phyloP scores from a whole-genome alignment of 768 basidiomycete genomes.

The Hortiboletus flavorubellus region DNA sequence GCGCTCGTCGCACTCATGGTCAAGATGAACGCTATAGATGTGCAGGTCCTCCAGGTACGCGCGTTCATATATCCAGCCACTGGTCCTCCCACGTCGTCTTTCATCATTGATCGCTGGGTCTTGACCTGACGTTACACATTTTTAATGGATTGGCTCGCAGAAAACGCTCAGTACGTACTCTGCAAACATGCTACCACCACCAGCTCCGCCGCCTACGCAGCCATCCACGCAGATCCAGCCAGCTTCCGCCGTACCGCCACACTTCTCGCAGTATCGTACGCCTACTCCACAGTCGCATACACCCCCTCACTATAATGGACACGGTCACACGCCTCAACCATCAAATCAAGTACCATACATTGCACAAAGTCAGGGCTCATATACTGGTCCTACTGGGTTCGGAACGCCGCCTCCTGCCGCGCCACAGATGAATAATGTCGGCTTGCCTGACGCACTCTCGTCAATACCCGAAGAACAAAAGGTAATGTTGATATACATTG shows the following conservation, averaged over 20 bases:
- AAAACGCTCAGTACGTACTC: conserved; percentile 61
- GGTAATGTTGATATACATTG: conserved; percentile 35
- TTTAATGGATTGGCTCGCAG: conserved; percentile 28
- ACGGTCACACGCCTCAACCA: conserved; percentile 27
- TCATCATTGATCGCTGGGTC: background rate
- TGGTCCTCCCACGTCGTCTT: background rate
- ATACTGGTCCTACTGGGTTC: conserved; percentile 16
- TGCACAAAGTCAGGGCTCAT: conserved; percentile 19
- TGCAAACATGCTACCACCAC: conserved; percentile 21
- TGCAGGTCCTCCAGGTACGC: conserved; percentile 71
- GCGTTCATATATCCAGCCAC: background rate
- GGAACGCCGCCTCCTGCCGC: conserved; percentile 20
- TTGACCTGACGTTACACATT: background rate
- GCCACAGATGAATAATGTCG: conserved; percentile 19
- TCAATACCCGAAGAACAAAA: conserved; percentile 68
- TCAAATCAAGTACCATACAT: conserved; percentile 19
- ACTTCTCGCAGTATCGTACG: conserved; percentile 34
- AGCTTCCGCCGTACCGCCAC: conserved; percentile 47
- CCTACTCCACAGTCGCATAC: conserved; percentile 34
- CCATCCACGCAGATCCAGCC: conserved; percentile 25
- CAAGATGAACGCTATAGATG: conserved; percentile 67
- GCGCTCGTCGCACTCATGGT: conserved; percentile 77
- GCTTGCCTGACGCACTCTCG: conserved; percentile 51
- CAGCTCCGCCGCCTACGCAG: conserved; percentile 18
- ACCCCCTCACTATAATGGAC: conserved; percentile 30